Conservation (phyloP, 768 basidiomycete genomes). For the Lactarius deliciosus region DNA sequence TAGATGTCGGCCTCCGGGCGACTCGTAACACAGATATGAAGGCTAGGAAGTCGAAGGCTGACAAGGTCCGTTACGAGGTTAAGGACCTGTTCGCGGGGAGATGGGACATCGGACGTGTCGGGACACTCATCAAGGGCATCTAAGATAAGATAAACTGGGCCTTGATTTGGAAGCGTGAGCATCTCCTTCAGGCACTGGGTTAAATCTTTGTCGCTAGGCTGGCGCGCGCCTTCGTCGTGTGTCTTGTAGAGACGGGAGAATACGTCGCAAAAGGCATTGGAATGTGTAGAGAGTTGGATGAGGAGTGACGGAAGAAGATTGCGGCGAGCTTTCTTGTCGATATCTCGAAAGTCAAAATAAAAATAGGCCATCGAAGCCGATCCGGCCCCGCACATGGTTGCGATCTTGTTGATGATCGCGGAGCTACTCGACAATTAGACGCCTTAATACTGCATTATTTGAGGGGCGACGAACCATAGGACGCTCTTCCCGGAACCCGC, state of each 20-base stretch:
- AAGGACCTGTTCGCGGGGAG: background rate
- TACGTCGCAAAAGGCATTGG: background rate
- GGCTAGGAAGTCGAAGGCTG: background rate
- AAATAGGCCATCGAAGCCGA: no score
- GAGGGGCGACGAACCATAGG: background rate
- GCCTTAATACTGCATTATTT: background rate
- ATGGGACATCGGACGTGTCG: background rate
- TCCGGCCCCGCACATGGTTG: no score
- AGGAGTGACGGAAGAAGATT: background rate
- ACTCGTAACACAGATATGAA: background rate
- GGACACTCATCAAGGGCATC: slow-evolving; percentile 2
- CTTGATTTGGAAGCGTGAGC: background rate
- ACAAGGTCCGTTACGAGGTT: background rate
- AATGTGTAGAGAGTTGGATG: background rate
- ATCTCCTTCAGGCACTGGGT: background rate
- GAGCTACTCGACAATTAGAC: no score
- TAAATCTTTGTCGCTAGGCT: background rate
- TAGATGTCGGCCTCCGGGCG: background rate
- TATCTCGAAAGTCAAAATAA: no score
- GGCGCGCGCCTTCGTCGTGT: background rate
- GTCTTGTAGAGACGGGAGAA: background rate
- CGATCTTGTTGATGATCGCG: no score
- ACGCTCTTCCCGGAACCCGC: no score
- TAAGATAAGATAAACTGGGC: background rate
- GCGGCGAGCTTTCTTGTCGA: no score